Base-by-base conservation (phyloP, 768 basidiomycete species). In the Atractiella rhizophila region DNA sequence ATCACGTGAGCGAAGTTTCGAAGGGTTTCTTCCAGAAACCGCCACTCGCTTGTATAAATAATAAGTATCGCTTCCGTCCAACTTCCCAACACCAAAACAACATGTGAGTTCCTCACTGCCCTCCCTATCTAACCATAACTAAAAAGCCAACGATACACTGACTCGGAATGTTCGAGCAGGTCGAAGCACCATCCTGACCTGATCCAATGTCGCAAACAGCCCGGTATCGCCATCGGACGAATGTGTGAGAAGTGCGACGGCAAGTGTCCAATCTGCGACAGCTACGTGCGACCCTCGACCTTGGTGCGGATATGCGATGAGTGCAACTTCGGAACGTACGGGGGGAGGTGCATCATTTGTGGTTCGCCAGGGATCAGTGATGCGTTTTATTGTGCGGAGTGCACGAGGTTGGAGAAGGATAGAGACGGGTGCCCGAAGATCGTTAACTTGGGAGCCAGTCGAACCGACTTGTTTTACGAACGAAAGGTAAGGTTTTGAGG, bases 211-310 rank as follows among this genome's bases (percentile, higher is more conserved):
- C 68, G 88, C 59, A 51, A 75, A 83, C 43, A 96, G 60, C 77
- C 91, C 51, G 91, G 91, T 48, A 96, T 96, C 42, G 91, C 91
- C 35, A 91, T 96, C 52, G 91, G 91, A 30, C 78, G 91, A 53
- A 68, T 94, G 38, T 98, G 91, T 60, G 91, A 98, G 63, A 94
- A 94, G 60, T 94, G 86, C 55, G 91, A 98, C 57, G 91, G 91
- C 37, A 96, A 96, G 73, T 98, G 91, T 59, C 88, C 88, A 8
- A 81, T 94, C 33, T 98, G 88, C 64, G 88, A 98, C 64, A 94
- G 88, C 42, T 96, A 96, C 62, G 91, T 98, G 48, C 72, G 91
- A 52, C 91, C 91, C 53, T 86, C 88, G 62, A 96, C 88, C 19
- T 68, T 96, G 49, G 91, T 96, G 44, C 72, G 88, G 48, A 94